Evolutionary conservation across 441 rosid genomes (phyloP).

Genomic region (Pelargonium hybrid): DNA sequence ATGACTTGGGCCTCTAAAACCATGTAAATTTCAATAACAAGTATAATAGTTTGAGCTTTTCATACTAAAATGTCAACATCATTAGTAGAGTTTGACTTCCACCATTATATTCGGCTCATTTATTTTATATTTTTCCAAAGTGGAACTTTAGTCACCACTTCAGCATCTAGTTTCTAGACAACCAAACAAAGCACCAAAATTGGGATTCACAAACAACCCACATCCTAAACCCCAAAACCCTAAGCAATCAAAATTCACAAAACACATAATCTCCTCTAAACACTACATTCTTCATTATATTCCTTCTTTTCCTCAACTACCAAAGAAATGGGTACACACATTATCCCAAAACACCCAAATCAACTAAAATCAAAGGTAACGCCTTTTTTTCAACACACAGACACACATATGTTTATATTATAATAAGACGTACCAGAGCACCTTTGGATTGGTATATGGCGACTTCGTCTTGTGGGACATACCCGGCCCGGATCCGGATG

Average conservation of each 20-base stretch:
- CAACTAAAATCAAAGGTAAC: not conserved
- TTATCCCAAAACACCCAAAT: not conserved
- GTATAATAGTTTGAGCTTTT: too few relatives aligned
- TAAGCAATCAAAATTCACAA: not conserved
- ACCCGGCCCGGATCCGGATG: slow-evolving; percentile 74
- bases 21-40: too few relatives aligned
- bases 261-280: not conserved
- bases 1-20: too few relatives aligned
- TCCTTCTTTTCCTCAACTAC: not conserved
- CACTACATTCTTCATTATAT: not conserved
- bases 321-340: not conserved
- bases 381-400: not conserved
- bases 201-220: not conserved
- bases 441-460: slow-evolving; percentile 82
- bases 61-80: too few relatives aligned
- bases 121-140: too few relatives aligned
- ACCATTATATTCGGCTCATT: too few relatives aligned
- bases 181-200: not conserved
- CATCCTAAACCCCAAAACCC: not conserved
- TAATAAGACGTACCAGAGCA: slow-evolving; percentile 43
- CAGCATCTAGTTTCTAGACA: not conserved
- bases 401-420: not conserved
- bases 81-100: too few relatives aligned
- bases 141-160: too few relatives aligned
- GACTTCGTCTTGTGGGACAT: slow-evolving; percentile 81